Evolutionary conservation across 2,329 filamentous ascomycete genomes (phyloP).

Genomic region (Aspergillus arachidicola): DNA sequence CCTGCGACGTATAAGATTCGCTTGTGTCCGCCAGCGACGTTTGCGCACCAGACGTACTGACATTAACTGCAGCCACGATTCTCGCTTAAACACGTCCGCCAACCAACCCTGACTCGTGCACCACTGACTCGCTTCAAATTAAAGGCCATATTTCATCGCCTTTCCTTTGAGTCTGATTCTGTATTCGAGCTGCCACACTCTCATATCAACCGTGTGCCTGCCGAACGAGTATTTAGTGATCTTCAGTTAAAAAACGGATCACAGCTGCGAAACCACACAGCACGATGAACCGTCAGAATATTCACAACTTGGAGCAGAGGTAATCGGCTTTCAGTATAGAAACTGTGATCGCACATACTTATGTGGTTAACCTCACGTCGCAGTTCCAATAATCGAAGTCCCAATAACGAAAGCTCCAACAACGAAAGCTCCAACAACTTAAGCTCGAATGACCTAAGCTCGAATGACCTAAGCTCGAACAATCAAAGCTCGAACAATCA

Average conservation of each 20-base stretch:
- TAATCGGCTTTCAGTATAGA: slow-evolving; percentile 5
- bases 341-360: neutral
- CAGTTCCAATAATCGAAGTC: slow-evolving; percentile 7
- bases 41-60: neutral
- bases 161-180: neutral
- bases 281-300: neutral
- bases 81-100: neutral
- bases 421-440: slow-evolving; percentile 2
- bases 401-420: neutral
- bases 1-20: neutral
- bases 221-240: neutral
- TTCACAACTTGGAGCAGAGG: slow-evolving; percentile 13
- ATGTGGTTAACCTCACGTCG: neutral
- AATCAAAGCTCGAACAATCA: neutral
- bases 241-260: neutral
- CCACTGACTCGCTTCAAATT: neutral
- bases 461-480: neutral
- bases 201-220: neutral
- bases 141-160: neutral
- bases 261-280: slow-evolving; percentile 11
- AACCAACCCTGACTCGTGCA: neutral
- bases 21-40: neutral
- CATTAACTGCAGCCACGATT: neutral
- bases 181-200: neutral
- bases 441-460: neutral